A percentile compares a stretch with the other conserved stretches of the same genome.
phyloP scores from a whole-genome alignment of 305 asterid genomes.

The Fraxinus ornus region DNA sequence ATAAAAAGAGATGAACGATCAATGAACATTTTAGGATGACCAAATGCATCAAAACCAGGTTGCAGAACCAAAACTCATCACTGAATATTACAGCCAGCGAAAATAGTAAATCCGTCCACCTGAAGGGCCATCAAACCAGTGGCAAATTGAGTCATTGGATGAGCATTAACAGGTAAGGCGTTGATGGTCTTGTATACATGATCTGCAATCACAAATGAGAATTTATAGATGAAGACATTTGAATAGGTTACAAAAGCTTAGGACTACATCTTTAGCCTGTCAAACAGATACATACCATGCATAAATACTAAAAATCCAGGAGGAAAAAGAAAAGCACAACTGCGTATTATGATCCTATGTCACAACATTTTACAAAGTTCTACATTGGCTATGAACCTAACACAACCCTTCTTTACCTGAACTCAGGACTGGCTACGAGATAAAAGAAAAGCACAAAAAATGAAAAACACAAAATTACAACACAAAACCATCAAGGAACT shows the following conservation, averaged over 20 bases:
- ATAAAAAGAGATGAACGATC: neutral
- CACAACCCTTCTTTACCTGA: neutral
- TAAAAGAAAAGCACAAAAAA: neutral
- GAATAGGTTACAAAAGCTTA: neutral
- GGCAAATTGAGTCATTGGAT: conserved; percentile 61
- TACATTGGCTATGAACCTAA: neutral
- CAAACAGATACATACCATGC: neutral
- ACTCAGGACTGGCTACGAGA: neutral
- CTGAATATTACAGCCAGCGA: neutral
- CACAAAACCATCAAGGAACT: neutral
- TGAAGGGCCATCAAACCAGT: conserved; percentile 66
- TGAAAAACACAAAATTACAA: neutral
- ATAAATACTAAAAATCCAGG: neutral
- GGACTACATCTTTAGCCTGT: neutral
- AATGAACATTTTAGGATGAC: conserved; percentile 3
- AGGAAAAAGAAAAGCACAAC: neutral
- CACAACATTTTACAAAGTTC: neutral
- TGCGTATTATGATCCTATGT: neutral
- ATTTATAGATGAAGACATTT: conserved; percentile 11
- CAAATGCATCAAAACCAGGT: conserved; percentile 3
- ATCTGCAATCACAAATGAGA: conserved; percentile 34
- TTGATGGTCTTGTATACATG: conserved; percentile 50
- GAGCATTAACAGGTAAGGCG: conserved; percentile 46
- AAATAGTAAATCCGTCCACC: conserved; percentile 26
- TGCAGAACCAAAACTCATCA: neutral